A percentile compares a stretch with the other conserved stretches of the same genome.
Evolutionary conservation across 225 moss, liverwort and hornwort genomes (phyloP).

Genomic region (Physcomitrellopsis africana): DNA sequence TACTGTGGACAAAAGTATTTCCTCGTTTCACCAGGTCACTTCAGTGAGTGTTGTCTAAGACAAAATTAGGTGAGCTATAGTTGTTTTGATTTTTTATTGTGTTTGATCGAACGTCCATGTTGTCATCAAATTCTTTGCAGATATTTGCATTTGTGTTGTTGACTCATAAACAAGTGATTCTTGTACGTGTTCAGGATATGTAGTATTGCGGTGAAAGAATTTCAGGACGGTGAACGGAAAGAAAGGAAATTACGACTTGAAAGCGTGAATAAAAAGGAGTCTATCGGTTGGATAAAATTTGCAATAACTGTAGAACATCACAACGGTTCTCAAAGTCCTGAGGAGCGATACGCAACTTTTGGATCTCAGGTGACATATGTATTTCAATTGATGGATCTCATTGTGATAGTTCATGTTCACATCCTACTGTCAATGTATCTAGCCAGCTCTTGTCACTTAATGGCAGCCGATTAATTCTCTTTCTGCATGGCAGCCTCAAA

Average conservation of each 20-base stretch:
- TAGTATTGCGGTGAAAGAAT: constrained; percentile 41
- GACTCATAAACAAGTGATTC: neutral
- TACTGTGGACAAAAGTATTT: neutral
- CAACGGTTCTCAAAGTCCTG: constrained; percentile 28
- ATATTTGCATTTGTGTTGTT: neutral
- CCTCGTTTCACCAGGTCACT: constrained; percentile 1
- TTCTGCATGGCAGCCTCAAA: constrained; percentile 42
- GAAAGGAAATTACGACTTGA: constrained; percentile 19
- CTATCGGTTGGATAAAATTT: constrained; percentile 36
- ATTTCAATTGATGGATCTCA: neutral
- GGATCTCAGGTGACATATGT: constrained; percentile 53
- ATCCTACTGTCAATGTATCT: neutral
- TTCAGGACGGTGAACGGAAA: constrained; percentile 43
- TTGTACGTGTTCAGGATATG: constrained; percentile 49
- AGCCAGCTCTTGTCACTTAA: neutral
- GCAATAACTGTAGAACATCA: constrained; percentile 50
- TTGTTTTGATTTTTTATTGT: neutral
- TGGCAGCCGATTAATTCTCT: neutral
- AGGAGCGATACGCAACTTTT: constrained; percentile 36
- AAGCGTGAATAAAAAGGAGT: neutral
- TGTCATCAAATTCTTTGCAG: neutral
- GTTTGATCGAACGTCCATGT: neutral
- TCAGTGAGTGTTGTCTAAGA: neutral
- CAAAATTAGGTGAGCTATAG: too few relatives aligned
- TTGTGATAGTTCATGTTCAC: neutral